Base-by-base conservation (phyloP, 2,329 filamentous ascomycete genomes). In the Zasmidium citrigriseum region DNA sequence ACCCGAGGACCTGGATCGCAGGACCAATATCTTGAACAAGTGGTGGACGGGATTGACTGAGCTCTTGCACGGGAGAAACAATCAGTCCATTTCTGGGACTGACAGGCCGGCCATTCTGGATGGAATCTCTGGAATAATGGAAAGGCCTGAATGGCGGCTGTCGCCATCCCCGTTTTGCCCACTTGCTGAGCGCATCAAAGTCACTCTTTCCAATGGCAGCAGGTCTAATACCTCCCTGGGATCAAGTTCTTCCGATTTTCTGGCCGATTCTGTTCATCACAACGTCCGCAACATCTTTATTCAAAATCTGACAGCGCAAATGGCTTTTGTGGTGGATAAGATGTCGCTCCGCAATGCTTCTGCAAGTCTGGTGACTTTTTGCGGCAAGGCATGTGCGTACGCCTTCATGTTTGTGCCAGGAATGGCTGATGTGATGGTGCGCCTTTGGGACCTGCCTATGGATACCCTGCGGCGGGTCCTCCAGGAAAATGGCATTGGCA, bases 321-420 rank as follows among this genome's bases (percentile, higher is more conserved):
- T 96, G 86, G 82, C 85, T 1, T 89, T 95, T 63, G 89, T 92
- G n/a, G 88, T 96, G 5, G 90, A 95, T 55, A 93, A 91, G 71
- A 89, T 96, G 86, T 92, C 90, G 16, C 79, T 90, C 68, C 85
- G 90, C 50, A 89, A 91, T 68, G 85, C 86, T 10, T 83, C 86
- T 41, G 84, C 85, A 44, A 80, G 80, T 64, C 64, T 80, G 22
- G 90, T 96, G 58, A 89, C 89, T 25, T 96, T 96, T 72, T 91
- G 90, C 54, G 93, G 91, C 59, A 96, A 95, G 75, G 90, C 91
- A 3, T 93, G 90, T 69, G 92, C 93, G 1, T 96, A 96, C 73
- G 92, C 91, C 25, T 96, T 96, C 75, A 95, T 93, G 76, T 97
- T 96, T 69, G 93, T 90, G 24, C 91, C 91, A 0, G 91, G 91